These are phyloP conservation scores for Solanum chmielewskii DNA, from an alignment of 257 asterid species.

Conservation along the genomic window DNA sequence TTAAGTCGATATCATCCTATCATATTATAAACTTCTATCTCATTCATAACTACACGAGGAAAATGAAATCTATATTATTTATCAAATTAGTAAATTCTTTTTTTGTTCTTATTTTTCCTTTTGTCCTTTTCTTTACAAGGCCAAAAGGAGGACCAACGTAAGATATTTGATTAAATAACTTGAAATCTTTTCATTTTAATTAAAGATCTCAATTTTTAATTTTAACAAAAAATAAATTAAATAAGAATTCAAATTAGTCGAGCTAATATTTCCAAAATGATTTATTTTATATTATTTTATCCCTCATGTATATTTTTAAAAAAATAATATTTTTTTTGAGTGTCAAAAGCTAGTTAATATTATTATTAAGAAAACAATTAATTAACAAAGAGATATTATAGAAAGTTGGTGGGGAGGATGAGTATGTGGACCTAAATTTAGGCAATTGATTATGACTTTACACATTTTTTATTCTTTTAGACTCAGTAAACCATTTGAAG, in stretches of 20 bases:
- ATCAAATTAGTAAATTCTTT: background rate
- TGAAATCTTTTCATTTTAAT: fast-evolving
- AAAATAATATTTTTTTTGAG: background rate
- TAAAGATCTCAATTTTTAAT: fast-evolving
- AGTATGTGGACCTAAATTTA: background rate
- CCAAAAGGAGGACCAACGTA: background rate
- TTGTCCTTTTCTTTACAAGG: background rate
- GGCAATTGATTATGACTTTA: background rate
- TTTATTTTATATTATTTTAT: background rate
- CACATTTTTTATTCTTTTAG: background rate
- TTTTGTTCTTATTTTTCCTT: background rate
- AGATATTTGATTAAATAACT: background rate
- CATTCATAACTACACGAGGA: background rate
- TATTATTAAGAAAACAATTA: background rate
- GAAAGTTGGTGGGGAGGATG: background rate
- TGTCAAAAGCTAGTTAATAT: background rate
- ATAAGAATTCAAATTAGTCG: background rate
- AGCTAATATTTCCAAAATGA: background rate
- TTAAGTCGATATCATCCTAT: background rate
- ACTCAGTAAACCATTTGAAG: background rate
- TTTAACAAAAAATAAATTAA: background rate
- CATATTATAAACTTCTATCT: background rate
- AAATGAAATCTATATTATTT: background rate
- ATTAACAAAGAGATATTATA: background rate
- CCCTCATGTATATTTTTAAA: fast-evolving